A percentile compares a stretch with the other conserved stretches of the same genome.
phyloP scores from a whole-genome alignment of 495 filamentous ascomycete species.

The Daldinia childiae region DNA sequence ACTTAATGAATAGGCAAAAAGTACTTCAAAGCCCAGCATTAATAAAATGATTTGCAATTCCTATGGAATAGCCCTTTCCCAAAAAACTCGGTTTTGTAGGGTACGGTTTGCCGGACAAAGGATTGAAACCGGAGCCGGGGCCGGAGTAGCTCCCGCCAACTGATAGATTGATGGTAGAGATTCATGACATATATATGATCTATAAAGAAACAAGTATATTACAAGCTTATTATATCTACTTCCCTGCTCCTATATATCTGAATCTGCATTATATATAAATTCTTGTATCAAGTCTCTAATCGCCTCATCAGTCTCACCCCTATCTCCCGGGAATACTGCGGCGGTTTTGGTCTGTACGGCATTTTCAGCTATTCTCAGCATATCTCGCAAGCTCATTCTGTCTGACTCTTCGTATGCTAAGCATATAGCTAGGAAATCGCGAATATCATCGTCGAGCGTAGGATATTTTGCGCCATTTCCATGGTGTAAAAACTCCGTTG shows the following conservation, averaged over 20 bases:
- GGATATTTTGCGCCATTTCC: constrained; percentile 17
- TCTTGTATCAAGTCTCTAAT: background rate
- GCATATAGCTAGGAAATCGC: constrained; percentile 20
- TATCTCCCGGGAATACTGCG: background rate
- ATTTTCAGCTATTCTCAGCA: constrained; percentile 13
- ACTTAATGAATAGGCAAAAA: background rate
- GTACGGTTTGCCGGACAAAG: background rate
- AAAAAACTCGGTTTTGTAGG: background rate
- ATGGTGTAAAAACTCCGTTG: constrained; percentile 22
- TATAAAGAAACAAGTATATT: no score
- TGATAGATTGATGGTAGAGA: background rate
- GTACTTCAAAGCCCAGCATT: background rate
- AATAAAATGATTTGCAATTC: background rate
- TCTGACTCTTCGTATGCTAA: constrained; percentile 8
- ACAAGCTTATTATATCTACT: background rate
- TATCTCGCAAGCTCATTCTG: constrained; percentile 10
- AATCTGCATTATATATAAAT: constrained; percentile 18
- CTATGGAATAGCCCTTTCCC: background rate
- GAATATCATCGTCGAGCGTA: constrained; percentile 18
- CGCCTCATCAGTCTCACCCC: constrained; percentile 10
- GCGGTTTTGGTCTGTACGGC: constrained; percentile 16
- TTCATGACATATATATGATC: no score
- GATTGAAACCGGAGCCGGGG: background rate
- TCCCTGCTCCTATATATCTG: background rate
- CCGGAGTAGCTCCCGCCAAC: background rate